A percentile compares a stretch with the other conserved stretches of the same genome.
phyloP scores from a whole-genome alignment of 202 grass and related monocot species.

The Saccharum hybrid region DNA sequence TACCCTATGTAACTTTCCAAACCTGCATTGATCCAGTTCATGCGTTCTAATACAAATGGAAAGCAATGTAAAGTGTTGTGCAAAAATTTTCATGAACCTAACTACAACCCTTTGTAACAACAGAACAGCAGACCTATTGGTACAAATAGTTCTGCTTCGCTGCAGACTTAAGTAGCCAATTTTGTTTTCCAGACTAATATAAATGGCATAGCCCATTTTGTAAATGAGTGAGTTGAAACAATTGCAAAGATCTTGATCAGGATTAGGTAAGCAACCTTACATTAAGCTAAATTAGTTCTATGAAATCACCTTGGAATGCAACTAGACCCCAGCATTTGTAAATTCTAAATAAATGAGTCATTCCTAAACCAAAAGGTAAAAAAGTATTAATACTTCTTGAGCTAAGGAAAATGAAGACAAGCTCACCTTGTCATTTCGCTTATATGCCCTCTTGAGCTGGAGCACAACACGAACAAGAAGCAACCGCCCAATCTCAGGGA shows the following conservation, averaged over 20 bases:
- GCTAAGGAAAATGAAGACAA: neutral
- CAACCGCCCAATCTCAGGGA: conserved; percentile 77
- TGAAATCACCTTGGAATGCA: conserved; percentile 6
- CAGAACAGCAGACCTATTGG: neutral
- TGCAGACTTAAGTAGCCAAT: neutral
- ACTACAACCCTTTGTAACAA: neutral
- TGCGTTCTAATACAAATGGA: too few relatives aligned
- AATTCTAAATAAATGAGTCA: neutral
- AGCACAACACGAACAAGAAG: conserved; percentile 79
- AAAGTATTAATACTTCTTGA: conserved; percentile 17
- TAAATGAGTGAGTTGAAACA: conserved; percentile 3
- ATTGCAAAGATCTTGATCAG: conserved; percentile 8
- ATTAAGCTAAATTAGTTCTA: neutral
- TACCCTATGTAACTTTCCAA: too few relatives aligned
- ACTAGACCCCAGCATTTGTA: neutral
- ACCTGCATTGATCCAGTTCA: too few relatives aligned
- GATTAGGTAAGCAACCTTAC: neutral
- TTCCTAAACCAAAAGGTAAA: neutral
- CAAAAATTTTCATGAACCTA: too few relatives aligned
- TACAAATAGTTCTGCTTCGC: neutral
- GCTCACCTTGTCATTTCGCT: conserved; percentile 77
- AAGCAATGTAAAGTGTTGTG: too few relatives aligned
- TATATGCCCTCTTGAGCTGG: conserved; percentile 95
- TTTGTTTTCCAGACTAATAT: conserved; percentile 1
- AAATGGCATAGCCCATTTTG: neutral